phyloP scores from a whole-genome alignment of 208 protist species.

The Tritrichomonas musculus region DNA sequence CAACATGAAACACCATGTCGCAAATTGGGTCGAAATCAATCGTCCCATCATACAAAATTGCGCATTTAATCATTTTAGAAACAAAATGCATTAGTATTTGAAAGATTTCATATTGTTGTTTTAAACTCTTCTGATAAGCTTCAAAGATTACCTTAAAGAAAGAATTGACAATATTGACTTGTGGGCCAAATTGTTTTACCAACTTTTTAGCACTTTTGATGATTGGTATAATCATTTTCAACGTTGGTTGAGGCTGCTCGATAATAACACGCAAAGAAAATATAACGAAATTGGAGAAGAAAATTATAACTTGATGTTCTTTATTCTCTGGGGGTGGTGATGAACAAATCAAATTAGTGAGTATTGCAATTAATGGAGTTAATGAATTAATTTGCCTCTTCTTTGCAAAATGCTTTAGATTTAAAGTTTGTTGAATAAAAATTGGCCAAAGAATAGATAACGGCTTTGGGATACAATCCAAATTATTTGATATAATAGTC shows the following conservation, averaged over 20 bases:
- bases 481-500: not conserved
- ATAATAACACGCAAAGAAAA: not conserved
- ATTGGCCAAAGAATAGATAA: not conserved
- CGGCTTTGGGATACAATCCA: not conserved
- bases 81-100: not conserved
- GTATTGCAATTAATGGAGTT: not conserved
- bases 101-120: not conserved
- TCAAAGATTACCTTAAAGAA: not conserved
- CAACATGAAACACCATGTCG: not conserved
- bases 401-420: not conserved
- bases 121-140: not conserved
- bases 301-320: not conserved
- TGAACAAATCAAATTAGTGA: not conserved
- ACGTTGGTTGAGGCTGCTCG: not conserved
- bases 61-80: not conserved
- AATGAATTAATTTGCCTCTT: not conserved
- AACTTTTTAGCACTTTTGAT: not conserved
- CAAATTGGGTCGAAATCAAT: not conserved
- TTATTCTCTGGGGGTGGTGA: not conserved
- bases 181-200: not conserved
- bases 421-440: not conserved
- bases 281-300: not conserved
- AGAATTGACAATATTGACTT: not conserved
- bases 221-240: not conserved
- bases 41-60: not conserved